Conservation (phyloP, 208 protist genomes). For the Porcisia deanei region DNA sequence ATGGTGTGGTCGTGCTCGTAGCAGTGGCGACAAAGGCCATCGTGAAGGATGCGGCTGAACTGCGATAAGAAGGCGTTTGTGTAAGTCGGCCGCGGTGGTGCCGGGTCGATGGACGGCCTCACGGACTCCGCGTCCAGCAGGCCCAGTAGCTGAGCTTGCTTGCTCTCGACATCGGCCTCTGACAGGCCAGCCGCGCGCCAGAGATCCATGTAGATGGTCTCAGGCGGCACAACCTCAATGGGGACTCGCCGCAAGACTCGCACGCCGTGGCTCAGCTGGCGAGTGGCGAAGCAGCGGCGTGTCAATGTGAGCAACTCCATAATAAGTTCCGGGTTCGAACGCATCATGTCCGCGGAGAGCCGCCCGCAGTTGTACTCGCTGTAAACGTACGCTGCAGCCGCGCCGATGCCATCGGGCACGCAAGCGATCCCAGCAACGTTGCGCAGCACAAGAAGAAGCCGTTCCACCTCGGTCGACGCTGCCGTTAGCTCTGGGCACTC, state of each 20-base stretch:
- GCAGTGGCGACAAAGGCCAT: conserved; percentile 85
- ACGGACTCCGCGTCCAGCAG: conserved; percentile 64
- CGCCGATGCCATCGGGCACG: conserved; percentile 53
- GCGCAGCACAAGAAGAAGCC: conserved; percentile 38
- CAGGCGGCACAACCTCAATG: conserved; percentile 54
- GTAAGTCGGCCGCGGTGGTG: conserved; percentile 56
- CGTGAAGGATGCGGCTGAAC: conserved; percentile 58
- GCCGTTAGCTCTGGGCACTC: conserved; percentile 73
- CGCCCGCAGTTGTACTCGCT: conserved; percentile 73
- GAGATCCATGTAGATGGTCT: conserved; percentile 43
- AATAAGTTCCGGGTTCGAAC: conserved; percentile 43
- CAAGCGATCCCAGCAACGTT: conserved; percentile 66
- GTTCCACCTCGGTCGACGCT: conserved; percentile 40
- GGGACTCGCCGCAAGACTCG: conserved; percentile 76
- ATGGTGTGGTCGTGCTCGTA: conserved; percentile 68
- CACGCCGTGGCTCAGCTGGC: conserved; percentile 46
- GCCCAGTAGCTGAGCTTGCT: conserved; percentile 43
- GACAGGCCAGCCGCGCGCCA: conserved; percentile 72
- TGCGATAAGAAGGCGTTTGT: conserved; percentile 55
- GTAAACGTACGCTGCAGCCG: conserved; percentile 73
- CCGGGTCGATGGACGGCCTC: conserved; percentile 39
- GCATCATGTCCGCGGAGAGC: conserved; percentile 51
- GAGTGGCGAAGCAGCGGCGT: conserved; percentile 49
- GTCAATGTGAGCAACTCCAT: conserved; percentile 40
- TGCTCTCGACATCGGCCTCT: conserved; percentile 45